These are phyloP conservation scores for Lachancea thermotolerans DNA, from an alignment of 805 yeast genomes.

Conservation along the genomic window DNA sequence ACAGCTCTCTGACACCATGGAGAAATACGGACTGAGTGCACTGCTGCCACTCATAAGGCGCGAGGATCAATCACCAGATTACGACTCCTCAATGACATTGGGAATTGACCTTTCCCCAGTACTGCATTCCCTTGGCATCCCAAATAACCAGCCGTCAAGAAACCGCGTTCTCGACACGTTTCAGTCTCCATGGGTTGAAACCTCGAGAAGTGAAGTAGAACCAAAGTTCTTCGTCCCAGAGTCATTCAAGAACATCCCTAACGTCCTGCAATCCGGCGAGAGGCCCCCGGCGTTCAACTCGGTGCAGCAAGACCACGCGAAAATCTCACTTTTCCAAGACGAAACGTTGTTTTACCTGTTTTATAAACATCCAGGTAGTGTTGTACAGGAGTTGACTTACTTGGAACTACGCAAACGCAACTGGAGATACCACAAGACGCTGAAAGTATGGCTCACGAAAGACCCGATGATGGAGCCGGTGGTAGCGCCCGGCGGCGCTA, in stretches of 20 bases:
- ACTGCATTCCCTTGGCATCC: constrained; percentile 29
- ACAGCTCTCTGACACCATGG: constrained; percentile 9
- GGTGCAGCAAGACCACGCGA: constrained; percentile 35
- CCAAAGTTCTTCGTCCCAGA: constrained; percentile 69
- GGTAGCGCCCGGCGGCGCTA: constrained; percentile 60
- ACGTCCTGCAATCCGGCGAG: constrained; percentile 24
- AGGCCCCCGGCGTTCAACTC: constrained; percentile 31
- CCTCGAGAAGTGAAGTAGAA: constrained; percentile 82
- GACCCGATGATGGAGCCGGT: constrained; percentile 86
- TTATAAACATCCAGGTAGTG: constrained; percentile 88
- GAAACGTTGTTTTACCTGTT: constrained; percentile 91
- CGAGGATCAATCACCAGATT: constrained; percentile 19
- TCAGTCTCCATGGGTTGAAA: constrained; percentile 94
- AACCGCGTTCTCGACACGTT: constrained; percentile 41
- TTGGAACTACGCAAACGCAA: constrained; percentile 84
- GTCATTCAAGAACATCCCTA: constrained; percentile 37
- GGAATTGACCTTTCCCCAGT: constrained; percentile 32
- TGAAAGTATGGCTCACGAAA: constrained; percentile 95
- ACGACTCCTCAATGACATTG: constrained; percentile 30
- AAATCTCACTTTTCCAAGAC: constrained; percentile 64
- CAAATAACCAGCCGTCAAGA: constrained; percentile 9
- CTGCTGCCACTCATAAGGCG: constrained; percentile 28
- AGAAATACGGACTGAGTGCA: constrained; percentile 30
- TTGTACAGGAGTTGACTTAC: constrained; percentile 89
- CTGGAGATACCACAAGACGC: constrained; percentile 95